Conservation (phyloP, 495 filamentous ascomycete species). For the Hyphodiscus hymeniophilus region DNA sequence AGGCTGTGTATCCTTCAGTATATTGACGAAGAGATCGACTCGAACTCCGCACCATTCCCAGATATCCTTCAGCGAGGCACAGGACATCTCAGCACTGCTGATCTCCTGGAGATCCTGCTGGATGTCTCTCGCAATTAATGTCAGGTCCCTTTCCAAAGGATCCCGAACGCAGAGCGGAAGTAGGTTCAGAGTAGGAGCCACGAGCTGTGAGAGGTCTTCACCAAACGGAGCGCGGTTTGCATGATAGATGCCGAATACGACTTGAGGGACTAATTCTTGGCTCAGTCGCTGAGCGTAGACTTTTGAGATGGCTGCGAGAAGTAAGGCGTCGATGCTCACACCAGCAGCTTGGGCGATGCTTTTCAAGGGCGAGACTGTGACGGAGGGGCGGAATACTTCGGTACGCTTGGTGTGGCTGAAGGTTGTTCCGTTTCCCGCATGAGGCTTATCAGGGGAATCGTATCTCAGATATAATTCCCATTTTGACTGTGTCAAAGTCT, state of each 20-base stretch:
- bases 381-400: slow-evolving; percentile 32
- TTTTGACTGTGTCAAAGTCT: slow-evolving; percentile 26
- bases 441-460: slow-evolving; percentile 9
- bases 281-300: slow-evolving; percentile 27
- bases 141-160: slow-evolving; percentile 20
- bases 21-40: slow-evolving; percentile 35
- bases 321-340: slow-evolving; percentile 38
- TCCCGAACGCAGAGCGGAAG: slow-evolving; percentile 36
- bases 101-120: slow-evolving; percentile 39
- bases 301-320: slow-evolving; percentile 39
- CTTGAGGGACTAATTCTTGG: slow-evolving; percentile 17
- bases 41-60: slow-evolving; percentile 37
- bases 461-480: slow-evolving; percentile 38
- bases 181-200: slow-evolving; percentile 44
- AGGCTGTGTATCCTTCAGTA: slow-evolving; percentile 20
- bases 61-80: slow-evolving; percentile 33
- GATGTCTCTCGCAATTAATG: slow-evolving; percentile 33
- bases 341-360: slow-evolving; percentile 27
- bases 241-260: slow-evolving; percentile 47
- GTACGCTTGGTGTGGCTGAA: slow-evolving; percentile 16
- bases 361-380: slow-evolving; percentile 21
- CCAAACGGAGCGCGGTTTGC: slow-evolving; percentile 40
- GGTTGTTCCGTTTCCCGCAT: background rate
- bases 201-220: slow-evolving; percentile 25
- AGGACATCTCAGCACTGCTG: slow-evolving; percentile 28